Conservation (phyloP, 2,329 filamentous ascomycete genomes). For the Teratosphaeria epicoccoides region DNA sequence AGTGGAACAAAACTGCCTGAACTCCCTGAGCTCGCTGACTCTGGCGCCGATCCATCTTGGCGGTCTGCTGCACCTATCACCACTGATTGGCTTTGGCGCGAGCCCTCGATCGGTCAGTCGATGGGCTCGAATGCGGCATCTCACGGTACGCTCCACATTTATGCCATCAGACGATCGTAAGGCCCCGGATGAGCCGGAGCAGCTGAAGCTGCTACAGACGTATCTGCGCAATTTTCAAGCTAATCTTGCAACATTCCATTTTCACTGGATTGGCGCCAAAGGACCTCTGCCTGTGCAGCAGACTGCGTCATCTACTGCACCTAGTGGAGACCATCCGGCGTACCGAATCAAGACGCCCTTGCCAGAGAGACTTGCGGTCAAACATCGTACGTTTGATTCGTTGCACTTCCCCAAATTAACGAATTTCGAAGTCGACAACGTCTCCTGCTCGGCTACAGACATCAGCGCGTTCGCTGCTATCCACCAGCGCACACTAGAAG, state of each 20-base stretch:
- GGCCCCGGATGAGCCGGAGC: constrained; percentile 44
- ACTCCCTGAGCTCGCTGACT: constrained; percentile 57
- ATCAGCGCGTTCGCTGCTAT: constrained; percentile 56
- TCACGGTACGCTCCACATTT: constrained; percentile 53
- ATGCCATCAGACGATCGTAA: constrained; percentile 36
- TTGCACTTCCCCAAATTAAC: constrained; percentile 58
- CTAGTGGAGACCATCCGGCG: not conserved
- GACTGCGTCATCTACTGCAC: constrained; percentile 10
- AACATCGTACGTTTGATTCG: constrained; percentile 23
- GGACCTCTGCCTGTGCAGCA: constrained; percentile 66
- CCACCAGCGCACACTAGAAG: constrained; percentile 58
- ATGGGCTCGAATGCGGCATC: constrained; percentile 67
- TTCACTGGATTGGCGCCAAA: constrained; percentile 64
- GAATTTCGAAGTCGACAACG: constrained; percentile 62
- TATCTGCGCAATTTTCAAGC: constrained; percentile 58
- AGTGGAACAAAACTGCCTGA: constrained; percentile 60
- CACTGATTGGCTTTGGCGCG: constrained; percentile 62
- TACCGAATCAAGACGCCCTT: constrained; percentile 3
- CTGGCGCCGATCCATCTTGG: constrained; percentile 64
- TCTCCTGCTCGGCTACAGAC: constrained; percentile 59
- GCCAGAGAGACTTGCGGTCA: constrained; percentile 2
- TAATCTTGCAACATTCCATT: constrained; percentile 48
- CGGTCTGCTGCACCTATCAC: constrained; percentile 67
- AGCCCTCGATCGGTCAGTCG: constrained; percentile 59
- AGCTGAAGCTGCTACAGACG: constrained; percentile 56